phyloP scores from a whole-genome alignment of 768 basidiomycete species.

The Leccinum pellstonianum region DNA sequence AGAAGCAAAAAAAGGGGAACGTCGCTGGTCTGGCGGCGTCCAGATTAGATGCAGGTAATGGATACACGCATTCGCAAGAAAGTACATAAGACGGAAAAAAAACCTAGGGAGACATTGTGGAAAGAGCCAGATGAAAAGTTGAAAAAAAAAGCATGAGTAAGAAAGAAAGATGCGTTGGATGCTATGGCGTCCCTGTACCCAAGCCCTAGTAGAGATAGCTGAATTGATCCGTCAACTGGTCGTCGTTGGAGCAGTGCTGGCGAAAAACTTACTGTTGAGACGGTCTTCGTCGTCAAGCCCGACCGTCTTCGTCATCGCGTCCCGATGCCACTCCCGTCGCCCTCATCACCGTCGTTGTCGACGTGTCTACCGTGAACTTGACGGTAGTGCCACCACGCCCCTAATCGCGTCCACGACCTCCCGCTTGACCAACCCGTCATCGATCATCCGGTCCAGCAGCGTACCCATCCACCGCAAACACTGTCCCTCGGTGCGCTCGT shows the following conservation, averaged over 20 bases:
- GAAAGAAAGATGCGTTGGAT: background rate
- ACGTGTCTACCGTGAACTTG: background rate
- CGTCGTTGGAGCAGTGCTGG: background rate
- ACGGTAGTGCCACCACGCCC: constrained; percentile 11
- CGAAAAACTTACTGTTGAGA: background rate
- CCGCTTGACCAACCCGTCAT: constrained; percentile 12
- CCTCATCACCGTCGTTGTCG: background rate
- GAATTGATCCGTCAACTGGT: background rate
- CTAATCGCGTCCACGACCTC: constrained; percentile 12
- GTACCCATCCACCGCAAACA: constrained; percentile 18
- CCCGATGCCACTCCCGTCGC: background rate
- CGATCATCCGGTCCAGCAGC: constrained; percentile 19
- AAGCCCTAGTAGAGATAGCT: background rate
- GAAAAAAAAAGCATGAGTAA: background rate
- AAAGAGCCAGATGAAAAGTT: background rate
- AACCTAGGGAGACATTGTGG: background rate
- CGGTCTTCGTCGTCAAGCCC: background rate
- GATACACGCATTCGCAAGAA: background rate
- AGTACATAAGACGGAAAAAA: background rate
- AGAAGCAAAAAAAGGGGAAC: background rate
- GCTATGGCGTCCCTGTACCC: background rate
- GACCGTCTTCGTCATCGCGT: background rate
- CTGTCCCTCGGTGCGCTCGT: constrained; percentile 5
- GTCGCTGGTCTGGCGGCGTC: background rate
- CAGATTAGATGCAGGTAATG: background rate